Base-by-base conservation (phyloP, 148 eudicot genomes). In the Dysphania ambrosioides region DNA sequence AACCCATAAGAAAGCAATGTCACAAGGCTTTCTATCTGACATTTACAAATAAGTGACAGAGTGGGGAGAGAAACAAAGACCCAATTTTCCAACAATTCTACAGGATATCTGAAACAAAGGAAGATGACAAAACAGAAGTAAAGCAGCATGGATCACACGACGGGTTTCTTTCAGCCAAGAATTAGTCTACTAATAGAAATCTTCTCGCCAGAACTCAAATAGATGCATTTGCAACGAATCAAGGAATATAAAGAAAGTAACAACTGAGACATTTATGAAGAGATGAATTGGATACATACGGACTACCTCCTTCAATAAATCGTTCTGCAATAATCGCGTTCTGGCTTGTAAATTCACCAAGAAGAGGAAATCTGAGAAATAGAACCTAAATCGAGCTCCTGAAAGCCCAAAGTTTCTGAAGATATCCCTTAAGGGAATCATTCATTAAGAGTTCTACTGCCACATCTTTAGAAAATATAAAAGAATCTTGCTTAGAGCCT, bases 271-370 rank as follows among this genome's bases (percentile, higher is more conserved):
- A 67, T n/a, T 55, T 56, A 64, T 56, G 49, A 55, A 75, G 67
- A 78, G 77, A 72, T 35, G 44, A 73, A 65, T 55, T 80, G 69
- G 97, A 92, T 90, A 92, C 99, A 66, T 95, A 95, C 99, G 99
- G 81, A 97, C 99, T 95, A 92, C 99, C 99, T 90, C 94, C 99
- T 90, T 95, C 99, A 84, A 95, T 92, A 79, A 95, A 95, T 58
- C 99, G 96, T 83, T 95, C 99, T 29, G 99, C 97, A 80, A 83
- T 86, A 63, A 95, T 61, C 41, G 99, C 99, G 83, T 95, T 95
- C 83, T 95, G 99, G 85, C 97, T 83, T 47, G 97, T 92, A 75
- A 95, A 95, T 83, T 95, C 99, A 82, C 99, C 99, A 26, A 79
- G 70, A 27, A 95, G 83, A 70, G 99, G 99, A 78, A 95, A 83